Conservation (phyloP, 1,139 yeast species). For the Protomyces gravidus region DNA sequence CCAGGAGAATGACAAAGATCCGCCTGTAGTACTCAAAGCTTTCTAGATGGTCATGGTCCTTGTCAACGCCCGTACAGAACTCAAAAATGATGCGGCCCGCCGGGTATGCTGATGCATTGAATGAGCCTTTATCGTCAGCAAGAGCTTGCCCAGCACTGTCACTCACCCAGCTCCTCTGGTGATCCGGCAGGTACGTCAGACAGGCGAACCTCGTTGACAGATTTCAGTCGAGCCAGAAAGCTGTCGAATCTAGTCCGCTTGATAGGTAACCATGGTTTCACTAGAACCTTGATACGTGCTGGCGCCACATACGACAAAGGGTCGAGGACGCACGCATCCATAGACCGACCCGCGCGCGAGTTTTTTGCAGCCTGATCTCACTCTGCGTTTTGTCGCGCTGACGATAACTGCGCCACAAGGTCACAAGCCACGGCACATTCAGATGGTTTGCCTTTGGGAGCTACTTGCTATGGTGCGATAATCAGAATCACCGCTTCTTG, state of each 20-base stretch:
- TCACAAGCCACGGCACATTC: too few species aligned
- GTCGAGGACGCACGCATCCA: constrained; percentile 42
- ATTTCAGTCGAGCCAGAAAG: constrained; percentile 1
- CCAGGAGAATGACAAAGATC: constrained; percentile 62
- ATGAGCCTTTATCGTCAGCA: constrained; percentile 5
- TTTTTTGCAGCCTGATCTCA: too few species aligned
- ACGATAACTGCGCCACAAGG: too few species aligned
- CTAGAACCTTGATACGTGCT: constrained; percentile 20
- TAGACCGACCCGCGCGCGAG: constrained; percentile 2
- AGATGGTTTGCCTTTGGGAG: too few species aligned
- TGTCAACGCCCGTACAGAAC: constrained; percentile 51
- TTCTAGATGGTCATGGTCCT: constrained; percentile 61
- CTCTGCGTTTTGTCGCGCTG: too few species aligned
- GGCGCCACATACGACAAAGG: constrained; percentile 30
- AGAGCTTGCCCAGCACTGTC: background rate
- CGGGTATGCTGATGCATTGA: constrained; percentile 71
- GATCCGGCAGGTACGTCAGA: constrained; percentile 18
- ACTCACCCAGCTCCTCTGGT: background rate
- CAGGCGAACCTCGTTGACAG: constrained; percentile 22
- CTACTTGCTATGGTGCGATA: too few species aligned
- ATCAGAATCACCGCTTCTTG: background rate
- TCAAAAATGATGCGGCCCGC: constrained; percentile 65
- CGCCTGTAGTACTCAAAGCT: constrained; percentile 89
- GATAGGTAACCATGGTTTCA: constrained; percentile 17
- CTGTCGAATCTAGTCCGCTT: constrained; percentile 10